These are phyloP conservation scores for Exophiala lecanii-corni DNA, from an alignment of 2,329 filamentous ascomycete genomes.

Conservation along the genomic window DNA sequence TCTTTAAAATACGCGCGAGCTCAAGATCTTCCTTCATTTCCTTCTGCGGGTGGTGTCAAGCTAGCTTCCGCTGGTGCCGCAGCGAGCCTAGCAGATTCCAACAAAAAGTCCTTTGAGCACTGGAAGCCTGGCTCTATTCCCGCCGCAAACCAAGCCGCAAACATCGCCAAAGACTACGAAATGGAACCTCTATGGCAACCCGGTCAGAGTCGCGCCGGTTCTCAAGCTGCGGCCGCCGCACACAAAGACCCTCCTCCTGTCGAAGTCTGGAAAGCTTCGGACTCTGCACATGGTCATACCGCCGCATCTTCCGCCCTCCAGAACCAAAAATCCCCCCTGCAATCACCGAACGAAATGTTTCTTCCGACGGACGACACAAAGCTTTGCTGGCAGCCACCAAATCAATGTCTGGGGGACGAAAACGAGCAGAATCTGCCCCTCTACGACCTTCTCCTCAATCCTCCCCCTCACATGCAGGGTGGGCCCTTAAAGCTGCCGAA, in stretches of 20 bases:
- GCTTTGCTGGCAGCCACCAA: slow-evolving; percentile 72
- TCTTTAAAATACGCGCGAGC: slow-evolving; percentile 68
- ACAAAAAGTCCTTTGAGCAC: slow-evolving; percentile 59
- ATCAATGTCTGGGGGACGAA: slow-evolving; percentile 61
- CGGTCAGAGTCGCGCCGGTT: slow-evolving; percentile 59
- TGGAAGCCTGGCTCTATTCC: slow-evolving; percentile 63
- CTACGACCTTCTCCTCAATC: slow-evolving; percentile 31
- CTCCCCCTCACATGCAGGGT: slow-evolving; percentile 37
- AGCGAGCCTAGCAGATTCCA: slow-evolving; percentile 68
- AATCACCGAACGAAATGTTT: slow-evolving; percentile 44
- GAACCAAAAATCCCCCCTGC: slow-evolving; percentile 47
- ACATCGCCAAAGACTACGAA: slow-evolving; percentile 57
- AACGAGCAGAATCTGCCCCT: slow-evolving; percentile 62
- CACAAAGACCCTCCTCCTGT: slow-evolving; percentile 49
- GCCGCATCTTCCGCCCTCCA: slow-evolving; percentile 64
- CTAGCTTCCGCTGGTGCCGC: slow-evolving; percentile 66
- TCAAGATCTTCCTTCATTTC: slow-evolving; percentile 69
- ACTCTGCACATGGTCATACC: slow-evolving; percentile 54
- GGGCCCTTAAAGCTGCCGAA: slow-evolving; percentile 69
- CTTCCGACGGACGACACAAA: slow-evolving; percentile 52
- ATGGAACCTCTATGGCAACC: slow-evolving; percentile 60
- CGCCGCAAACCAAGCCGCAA: slow-evolving; percentile 56
- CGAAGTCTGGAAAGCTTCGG: slow-evolving; percentile 49
- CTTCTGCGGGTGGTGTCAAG: slow-evolving; percentile 55
- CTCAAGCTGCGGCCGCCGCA: slow-evolving; percentile 70